Percentiles rank a stretch among this genome's conserved stretches.
Evolutionary conservation across 1,284 basidiomycete genomes (phyloP).

Genomic region (Inonotus obliquus): DNA sequence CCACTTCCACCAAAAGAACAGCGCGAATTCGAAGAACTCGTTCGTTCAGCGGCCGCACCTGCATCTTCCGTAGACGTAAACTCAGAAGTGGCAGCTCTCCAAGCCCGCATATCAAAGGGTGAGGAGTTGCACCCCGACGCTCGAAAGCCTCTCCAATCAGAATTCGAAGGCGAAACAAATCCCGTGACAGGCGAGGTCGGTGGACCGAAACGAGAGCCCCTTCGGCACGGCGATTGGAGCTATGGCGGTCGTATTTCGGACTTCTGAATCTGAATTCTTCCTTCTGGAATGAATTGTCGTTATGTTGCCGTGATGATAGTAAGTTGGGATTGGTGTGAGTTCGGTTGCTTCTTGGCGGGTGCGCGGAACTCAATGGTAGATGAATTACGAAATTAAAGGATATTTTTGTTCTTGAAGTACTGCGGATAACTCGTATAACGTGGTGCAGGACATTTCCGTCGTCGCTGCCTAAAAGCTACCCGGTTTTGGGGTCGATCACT

Average conservation of each 20-base stretch:
- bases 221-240: constrained; percentile 74
- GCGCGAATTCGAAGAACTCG: constrained; percentile 71
- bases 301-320: too few relatives aligned
- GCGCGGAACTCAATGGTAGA: neutral
- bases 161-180: constrained; percentile 72
- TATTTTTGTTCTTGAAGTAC: neutral
- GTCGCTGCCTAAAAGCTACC: constrained; percentile 10
- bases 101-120: constrained; percentile 21
- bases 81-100: constrained; percentile 30
- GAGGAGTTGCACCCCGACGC: constrained; percentile 61
- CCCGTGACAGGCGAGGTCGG: constrained; percentile 71
- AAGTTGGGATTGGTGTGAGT: neutral
- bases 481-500: neutral
- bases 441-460: neutral
- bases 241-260: constrained; percentile 79
- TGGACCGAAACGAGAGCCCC: constrained; percentile 74
- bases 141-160: constrained; percentile 48
- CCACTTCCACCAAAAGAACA: constrained; percentile 67
- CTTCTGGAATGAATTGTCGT: neutral
- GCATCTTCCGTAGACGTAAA: constrained; percentile 22
- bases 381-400: neutral
- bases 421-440: constrained; percentile 7
- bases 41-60: constrained; percentile 49
- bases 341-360: neutral
- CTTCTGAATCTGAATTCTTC: constrained; percentile 42